Conservation (phyloP, 177 flowering plant species). For the Telopea speciosissima region DNA sequence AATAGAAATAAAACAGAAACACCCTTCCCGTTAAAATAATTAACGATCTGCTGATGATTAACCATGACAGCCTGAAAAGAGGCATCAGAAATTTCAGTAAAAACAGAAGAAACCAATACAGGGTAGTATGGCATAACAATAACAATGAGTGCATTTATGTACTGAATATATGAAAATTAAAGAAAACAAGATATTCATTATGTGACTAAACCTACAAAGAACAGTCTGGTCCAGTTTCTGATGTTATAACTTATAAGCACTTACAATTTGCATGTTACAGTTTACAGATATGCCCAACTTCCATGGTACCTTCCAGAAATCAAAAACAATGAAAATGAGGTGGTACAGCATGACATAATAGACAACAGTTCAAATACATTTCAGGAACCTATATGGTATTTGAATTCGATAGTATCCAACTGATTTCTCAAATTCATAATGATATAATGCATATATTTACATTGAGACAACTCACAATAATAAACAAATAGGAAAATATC, state of each 20-base stretch:
- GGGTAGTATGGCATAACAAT: not conserved
- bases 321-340: too few relatives aligned
- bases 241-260: not conserved
- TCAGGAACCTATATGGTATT: too few relatives aligned
- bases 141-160: not conserved
- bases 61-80: conserved; percentile 22
- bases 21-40: conserved; percentile 23
- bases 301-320: too few relatives aligned
- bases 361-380: too few relatives aligned
- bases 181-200: not conserved
- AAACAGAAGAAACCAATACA: not conserved
- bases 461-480: too few relatives aligned
- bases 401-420: too few relatives aligned
- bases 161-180: too few relatives aligned
- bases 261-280: not conserved
- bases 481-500: too few relatives aligned
- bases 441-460: too few relatives aligned
- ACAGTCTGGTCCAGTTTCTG: not conserved
- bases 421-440: too few relatives aligned
- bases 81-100: not conserved
- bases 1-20: conserved; percentile 21
- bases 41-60: conserved; percentile 16
- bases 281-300: too few relatives aligned
- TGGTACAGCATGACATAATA: too few relatives aligned
- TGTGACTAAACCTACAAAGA: not conserved